Conservation (phyloP, 202 grass and related monocot species). For the Hordeum pubiflorum region DNA sequence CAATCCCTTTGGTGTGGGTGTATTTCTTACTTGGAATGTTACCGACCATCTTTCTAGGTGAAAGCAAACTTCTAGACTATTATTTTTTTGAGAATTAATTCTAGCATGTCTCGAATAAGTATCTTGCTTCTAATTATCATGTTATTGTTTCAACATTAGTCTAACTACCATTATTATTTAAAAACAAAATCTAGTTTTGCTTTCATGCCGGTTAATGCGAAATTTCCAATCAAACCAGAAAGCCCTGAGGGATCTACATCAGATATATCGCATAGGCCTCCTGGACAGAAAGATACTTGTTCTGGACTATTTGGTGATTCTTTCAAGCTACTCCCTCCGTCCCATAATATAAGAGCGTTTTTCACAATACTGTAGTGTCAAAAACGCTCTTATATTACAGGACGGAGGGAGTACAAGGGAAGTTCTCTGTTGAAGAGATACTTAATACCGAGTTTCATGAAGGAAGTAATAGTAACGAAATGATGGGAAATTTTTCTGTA, state of each 20-base stretch:
- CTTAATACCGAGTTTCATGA: constrained; percentile 66
- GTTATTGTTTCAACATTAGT: no score
- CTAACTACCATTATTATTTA: neutral
- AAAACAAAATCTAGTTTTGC: constrained; percentile 50
- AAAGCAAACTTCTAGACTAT: constrained; percentile 24
- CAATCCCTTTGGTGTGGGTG: no score
- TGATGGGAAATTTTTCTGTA: constrained; percentile 41
- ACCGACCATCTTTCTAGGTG: constrained; percentile 93
- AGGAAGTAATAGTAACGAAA: constrained; percentile 48
- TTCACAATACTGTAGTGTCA: no score
- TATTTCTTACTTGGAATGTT: constrained; percentile 62
- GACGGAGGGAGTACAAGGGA: no score
- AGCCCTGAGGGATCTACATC: neutral
- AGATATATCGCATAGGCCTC: neutral
- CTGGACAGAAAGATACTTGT: constrained; percentile 27
- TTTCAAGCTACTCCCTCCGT: no score
- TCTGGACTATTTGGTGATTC: constrained; percentile 31
- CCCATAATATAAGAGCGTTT: no score
- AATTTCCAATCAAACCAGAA: constrained; percentile 48
- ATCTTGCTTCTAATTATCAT: neutral
- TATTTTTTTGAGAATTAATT: no score
- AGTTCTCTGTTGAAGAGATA: constrained; percentile 5
- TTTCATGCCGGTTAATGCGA: constrained; percentile 67
- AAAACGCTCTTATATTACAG: no score
- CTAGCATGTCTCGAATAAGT: constrained; percentile 17